A percentile compares a stretch with the other conserved stretches of the same genome.
Conservation (phyloP, 345 rosid species). For the Syzygium oleosum region DNA sequence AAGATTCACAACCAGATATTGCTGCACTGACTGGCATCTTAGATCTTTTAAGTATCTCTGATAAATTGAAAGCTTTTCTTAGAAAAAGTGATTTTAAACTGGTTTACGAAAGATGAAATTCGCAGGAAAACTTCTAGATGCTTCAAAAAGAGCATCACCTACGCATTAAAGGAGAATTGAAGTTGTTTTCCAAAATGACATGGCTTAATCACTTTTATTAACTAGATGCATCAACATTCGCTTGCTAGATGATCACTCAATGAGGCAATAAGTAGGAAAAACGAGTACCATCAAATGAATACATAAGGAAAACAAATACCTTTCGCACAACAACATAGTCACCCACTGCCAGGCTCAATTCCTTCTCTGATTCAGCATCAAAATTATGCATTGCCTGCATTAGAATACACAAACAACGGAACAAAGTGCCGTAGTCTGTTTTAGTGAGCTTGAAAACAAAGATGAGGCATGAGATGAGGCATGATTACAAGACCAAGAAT, state of each 20-base stretch:
- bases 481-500: neutral
- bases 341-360: conserved; percentile 69
- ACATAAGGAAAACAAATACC: conserved; percentile 26
- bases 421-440: neutral
- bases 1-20: neutral
- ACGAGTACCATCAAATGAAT: neutral
- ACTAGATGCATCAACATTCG: neutral
- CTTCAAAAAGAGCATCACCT: neutral
- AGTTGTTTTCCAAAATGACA: neutral
- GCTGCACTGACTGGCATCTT: neutral
- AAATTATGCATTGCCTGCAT: conserved; percentile 68
- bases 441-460: neutral
- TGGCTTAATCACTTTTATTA: neutral
- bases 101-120: neutral
- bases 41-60: neutral
- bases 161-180: neutral
- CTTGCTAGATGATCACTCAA: neutral
- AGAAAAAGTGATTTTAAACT: neutral
- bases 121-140: neutral
- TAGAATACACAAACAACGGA: neutral
- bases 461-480: neutral
- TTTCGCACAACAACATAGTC: conserved; percentile 86
- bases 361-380: conserved; percentile 80
- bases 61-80: neutral
- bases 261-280: neutral